phyloP scores from a whole-genome alignment of 2,329 filamentous ascomycete species.

The Trichoderma koningiopsis region DNA sequence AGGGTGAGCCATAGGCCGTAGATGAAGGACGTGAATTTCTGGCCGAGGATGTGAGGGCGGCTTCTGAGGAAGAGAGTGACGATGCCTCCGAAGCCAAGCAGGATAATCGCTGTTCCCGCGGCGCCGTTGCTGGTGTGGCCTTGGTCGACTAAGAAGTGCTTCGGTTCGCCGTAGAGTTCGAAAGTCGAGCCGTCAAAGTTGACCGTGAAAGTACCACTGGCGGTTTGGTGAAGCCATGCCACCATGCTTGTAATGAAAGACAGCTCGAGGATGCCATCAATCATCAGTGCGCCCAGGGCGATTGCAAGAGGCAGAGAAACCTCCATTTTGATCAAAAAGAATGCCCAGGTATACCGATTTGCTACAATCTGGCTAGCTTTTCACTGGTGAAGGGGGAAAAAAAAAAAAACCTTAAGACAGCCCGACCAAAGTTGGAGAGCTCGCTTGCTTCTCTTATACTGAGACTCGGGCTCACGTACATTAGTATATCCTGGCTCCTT shows the following conservation, averaged over 20 bases:
- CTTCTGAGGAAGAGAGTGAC: constrained; percentile 31
- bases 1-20: constrained; percentile 33
- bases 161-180: constrained; percentile 31
- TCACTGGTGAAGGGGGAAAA: neutral
- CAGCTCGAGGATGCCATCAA: constrained; percentile 34
- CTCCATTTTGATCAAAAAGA: constrained; percentile 10
- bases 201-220: constrained; percentile 32
- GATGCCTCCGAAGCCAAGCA: constrained; percentile 34
- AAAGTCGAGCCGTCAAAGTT: constrained; percentile 24
- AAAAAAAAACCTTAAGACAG: neutral
- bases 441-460: neutral
- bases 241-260: constrained; percentile 36
- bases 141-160: constrained; percentile 34
- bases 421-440: neutral
- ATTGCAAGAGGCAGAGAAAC: constrained; percentile 26
- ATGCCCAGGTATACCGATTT: neutral
- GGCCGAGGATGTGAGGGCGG: constrained; percentile 22
- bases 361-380: neutral
- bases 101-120: constrained; percentile 34
- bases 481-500: neutral
- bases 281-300: constrained; percentile 34
- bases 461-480: neutral
- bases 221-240: constrained; percentile 34
- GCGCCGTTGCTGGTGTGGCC: constrained; percentile 37
- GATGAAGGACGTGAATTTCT: constrained; percentile 25